Evolutionary conservation across 225 moss, liverwort and hornwort genomes (phyloP).

Genomic region (Climacium dendroides): DNA sequence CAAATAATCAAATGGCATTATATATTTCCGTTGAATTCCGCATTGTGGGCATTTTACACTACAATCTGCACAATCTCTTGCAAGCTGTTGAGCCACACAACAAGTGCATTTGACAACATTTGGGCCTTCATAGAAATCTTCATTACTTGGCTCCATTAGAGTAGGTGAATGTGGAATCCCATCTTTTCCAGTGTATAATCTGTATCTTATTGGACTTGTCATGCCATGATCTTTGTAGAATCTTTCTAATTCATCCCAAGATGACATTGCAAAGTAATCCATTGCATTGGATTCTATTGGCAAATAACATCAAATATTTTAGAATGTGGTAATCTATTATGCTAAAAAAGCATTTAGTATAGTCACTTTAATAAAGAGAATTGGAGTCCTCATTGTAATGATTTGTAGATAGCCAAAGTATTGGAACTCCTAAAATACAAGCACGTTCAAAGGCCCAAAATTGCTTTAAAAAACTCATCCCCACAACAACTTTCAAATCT

Average conservation of each 20-base stretch:
- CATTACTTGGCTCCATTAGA: background rate
- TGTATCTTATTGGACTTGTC: background rate
- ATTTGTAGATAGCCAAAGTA: background rate
- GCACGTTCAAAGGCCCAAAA: no score
- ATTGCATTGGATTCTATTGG: no score
- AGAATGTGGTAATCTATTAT: no score
- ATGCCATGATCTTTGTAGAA: background rate
- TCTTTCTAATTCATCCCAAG: background rate
- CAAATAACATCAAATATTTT: no score
- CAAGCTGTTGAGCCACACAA: accelerated
- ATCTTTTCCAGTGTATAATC: background rate
- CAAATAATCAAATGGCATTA: background rate
- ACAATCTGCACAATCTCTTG: background rate
- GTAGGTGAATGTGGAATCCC: background rate
- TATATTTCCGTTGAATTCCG: background rate
- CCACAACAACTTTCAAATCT: no score
- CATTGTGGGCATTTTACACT: background rate
- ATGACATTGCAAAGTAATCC: background rate
- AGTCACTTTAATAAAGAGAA: background rate
- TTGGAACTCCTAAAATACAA: no score
- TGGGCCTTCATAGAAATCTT: background rate
- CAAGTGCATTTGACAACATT: background rate
- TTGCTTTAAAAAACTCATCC: no score
- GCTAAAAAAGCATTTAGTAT: no score
- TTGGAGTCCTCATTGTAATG: background rate